A percentile compares a stretch with the other conserved stretches of the same genome.
These are phyloP conservation scores for Cladosporium cucumerinum DNA, from an alignment of 2,329 filamentous ascomycete genomes.

Conservation along the genomic window DNA sequence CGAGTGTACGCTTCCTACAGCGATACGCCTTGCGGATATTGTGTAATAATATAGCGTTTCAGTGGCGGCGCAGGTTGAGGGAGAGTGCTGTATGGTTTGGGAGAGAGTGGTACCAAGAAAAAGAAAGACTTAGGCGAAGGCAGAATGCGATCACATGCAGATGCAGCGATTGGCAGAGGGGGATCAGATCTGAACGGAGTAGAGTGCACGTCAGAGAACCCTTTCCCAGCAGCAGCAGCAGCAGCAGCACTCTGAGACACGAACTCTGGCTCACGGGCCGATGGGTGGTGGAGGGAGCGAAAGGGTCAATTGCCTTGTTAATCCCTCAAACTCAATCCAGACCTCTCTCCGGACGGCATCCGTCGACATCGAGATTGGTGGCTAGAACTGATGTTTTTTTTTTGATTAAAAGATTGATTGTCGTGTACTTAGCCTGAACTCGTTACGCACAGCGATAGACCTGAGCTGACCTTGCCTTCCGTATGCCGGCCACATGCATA, in stretches of 20 bases:
- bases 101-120: background rate
- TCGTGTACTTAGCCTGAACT: background rate
- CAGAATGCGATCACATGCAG: constrained; percentile 4
- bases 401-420: background rate
- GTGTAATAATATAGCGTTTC: background rate
- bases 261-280: background rate
- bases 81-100: background rate
- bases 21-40: background rate
- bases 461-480: background rate
- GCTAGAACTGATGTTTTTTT: background rate
- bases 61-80: background rate
- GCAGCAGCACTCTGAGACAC: background rate
- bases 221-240: background rate
- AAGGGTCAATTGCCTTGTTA: background rate
- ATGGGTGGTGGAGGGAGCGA: background rate
- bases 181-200: background rate
- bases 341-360: background rate
- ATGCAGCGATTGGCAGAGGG: constrained; percentile 1
- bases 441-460: background rate
- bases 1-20: background rate
- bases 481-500: background rate
- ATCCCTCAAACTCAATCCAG: constrained; percentile 12
- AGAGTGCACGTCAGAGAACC: background rate
- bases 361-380: background rate
- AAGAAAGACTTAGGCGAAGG: background rate